Evolutionary conservation across 176 grass and related monocot species (phyloP).

Genomic region (Triticum timopheevii): DNA sequence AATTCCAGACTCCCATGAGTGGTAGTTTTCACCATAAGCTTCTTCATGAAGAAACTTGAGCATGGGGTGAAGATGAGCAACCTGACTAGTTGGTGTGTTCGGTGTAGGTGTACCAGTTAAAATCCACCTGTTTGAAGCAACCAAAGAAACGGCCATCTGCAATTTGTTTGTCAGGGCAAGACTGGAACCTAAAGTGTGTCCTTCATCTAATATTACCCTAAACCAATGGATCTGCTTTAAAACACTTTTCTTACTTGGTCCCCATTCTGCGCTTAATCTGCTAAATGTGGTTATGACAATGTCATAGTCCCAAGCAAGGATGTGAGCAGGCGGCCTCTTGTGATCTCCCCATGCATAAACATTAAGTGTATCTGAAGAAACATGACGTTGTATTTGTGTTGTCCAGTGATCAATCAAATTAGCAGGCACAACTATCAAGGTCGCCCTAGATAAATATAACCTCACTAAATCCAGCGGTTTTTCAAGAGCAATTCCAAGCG

Average conservation of each 20-base stretch:
- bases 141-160: slow-evolving; percentile 89
- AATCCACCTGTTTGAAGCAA: slow-evolving; percentile 95
- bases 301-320: slow-evolving; percentile 97
- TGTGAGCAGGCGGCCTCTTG: slow-evolving; percentile 66
- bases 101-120: slow-evolving; percentile 96
- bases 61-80: slow-evolving; percentile 91
- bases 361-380: slow-evolving; percentile 56
- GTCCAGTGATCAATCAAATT: slow-evolving; percentile 97
- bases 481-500: slow-evolving; percentile 75
- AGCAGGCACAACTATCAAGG: slow-evolving; percentile 91
- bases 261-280: slow-evolving; percentile 89
- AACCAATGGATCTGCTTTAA: slow-evolving; percentile 95
- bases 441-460: slow-evolving; percentile 87
- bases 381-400: slow-evolving; percentile 87
- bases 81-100: slow-evolving; percentile 93
- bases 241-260: slow-evolving; percentile 72
- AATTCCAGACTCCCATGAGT: slow-evolving; percentile 79
- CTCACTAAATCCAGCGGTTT: slow-evolving; percentile 57
- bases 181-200: slow-evolving; percentile 95
- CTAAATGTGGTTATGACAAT: slow-evolving; percentile 92
- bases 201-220: slow-evolving; percentile 93
- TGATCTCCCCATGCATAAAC: slow-evolving; percentile 72
- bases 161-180: slow-evolving; percentile 90
- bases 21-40: slow-evolving; percentile 80
- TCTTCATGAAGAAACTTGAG: slow-evolving; percentile 97